Evolutionary conservation across 2,329 filamentous ascomycete species (phyloP), one percentile per base, ranked within the genome.

Genomic region (Xylariaceae sp.): DNA sequence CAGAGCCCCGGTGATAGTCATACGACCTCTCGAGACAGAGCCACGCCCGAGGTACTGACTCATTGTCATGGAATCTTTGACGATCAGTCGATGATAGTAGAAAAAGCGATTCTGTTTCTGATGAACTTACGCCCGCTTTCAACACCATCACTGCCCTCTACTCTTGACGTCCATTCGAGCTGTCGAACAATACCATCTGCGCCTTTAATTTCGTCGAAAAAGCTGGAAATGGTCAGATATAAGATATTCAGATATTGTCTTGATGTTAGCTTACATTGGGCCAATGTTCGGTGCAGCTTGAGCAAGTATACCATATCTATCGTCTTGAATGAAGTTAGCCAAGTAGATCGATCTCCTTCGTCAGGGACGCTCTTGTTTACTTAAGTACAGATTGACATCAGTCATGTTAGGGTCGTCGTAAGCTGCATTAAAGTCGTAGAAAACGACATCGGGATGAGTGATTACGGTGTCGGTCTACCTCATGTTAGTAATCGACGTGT

Each of bases 201-300:
- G 30, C 77, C 77, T 34, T 67, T 71, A 64, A 85, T 77, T 57
- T 83, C 77, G 58, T 85, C 81, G 76, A 78, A 85, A 67, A 78
- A 71, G 58, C 68, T 70, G 30, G 4, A 47, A 31, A n/a, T 1
- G 8, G 32, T 62, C 51, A 61, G 56, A 48, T 6, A 40, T 6
- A 40, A 39, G 44, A 3, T 11, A 4, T 19, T 8, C 8, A 6
- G 29, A 46, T 47, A 4, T 3, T 4, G 37, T 2, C 11, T 27
- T 34, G 8, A 37, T 37, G 9, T 44, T 3, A 48, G 32, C 70
- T 63, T 54, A 80, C 69, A 84, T 74, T 29, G 83, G 78, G 0
- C 82, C 81, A 53, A 87, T 84, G 68, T 86, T 84, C 29, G 84
- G 83, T 1, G 83, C 81, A 30, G 83, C 81, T 66, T 85, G 81